phyloP scores from a whole-genome alignment of 371 early-diverging fungal species.

The Rhizopus arrhizus region DNA sequence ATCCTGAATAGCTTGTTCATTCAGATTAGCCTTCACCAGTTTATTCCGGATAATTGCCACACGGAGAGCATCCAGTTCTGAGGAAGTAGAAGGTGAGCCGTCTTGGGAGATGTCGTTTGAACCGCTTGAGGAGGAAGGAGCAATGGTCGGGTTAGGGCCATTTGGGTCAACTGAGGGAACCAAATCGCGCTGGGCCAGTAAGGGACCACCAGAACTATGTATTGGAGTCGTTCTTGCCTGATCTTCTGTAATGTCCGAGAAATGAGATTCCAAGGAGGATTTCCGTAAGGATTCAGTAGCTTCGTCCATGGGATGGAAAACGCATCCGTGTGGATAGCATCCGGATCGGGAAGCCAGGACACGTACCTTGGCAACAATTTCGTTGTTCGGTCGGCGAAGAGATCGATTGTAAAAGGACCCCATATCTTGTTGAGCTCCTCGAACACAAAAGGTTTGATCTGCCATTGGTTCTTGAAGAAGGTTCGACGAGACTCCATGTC shows the following conservation, averaged over 20 bases:
- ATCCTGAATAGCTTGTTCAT: too few relatives aligned
- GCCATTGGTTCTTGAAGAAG: conserved; percentile 21
- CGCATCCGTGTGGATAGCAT: background rate
- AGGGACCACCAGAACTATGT: conserved; percentile 17
- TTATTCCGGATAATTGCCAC: too few relatives aligned
- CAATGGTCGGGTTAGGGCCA: conserved; percentile 4
- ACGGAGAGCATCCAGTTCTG: background rate
- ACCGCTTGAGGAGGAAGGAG: background rate
- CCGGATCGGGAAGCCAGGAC: conserved; percentile 19
- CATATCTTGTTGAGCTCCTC: conserved; percentile 5
- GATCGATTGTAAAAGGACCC: conserved; percentile 24
- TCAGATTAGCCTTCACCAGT: too few relatives aligned
- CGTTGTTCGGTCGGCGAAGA: conserved; percentile 29
- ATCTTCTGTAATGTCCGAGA: background rate
- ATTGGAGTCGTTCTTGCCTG: conserved; percentile 10
- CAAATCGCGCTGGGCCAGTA: conserved; percentile 28
- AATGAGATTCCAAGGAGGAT: background rate
- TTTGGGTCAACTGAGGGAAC: conserved; percentile 12
- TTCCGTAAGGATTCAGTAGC: background rate
- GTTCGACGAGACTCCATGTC: conserved; percentile 20
- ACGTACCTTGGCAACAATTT: conserved; percentile 20
- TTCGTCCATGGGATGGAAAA: background rate
- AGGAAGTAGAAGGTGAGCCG: background rate
- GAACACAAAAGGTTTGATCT: conserved; percentile 4
- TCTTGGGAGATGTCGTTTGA: background rate